These are phyloP conservation scores for Crataegus laevigata DNA, from an alignment of 306 rosid species.

Conservation along the genomic window DNA sequence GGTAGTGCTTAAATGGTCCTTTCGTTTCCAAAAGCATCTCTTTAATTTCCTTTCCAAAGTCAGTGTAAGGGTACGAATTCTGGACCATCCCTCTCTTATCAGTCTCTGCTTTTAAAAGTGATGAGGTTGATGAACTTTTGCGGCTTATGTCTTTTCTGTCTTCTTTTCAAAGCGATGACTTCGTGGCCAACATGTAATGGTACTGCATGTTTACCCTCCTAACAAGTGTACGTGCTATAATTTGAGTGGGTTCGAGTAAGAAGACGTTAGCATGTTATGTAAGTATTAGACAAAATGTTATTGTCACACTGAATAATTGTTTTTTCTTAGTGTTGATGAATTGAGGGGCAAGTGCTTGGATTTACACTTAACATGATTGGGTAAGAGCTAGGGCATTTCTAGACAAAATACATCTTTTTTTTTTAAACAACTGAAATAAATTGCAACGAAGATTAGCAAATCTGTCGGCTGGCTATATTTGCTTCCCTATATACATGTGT, in stretches of 20 bases:
- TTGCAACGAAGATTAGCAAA: no score
- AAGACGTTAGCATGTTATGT: not conserved
- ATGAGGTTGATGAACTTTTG: slow-evolving; percentile 26
- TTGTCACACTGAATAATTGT: no score
- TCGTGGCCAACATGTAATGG: not conserved
- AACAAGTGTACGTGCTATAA: not conserved
- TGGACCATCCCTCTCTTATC: slow-evolving; percentile 1
- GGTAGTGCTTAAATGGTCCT: slow-evolving; percentile 43
- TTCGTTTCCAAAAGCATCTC: slow-evolving; percentile 26
- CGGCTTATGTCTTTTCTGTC: slow-evolving; percentile 25
- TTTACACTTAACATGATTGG: not conserved
- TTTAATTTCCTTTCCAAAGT: slow-evolving; percentile 18
- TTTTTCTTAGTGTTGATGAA: no score
- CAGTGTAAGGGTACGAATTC: slow-evolving; percentile 8
- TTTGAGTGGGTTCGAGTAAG: no score
- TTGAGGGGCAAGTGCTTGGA: no score
- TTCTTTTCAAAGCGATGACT: slow-evolving; percentile 2
- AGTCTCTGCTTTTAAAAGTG: slow-evolving; percentile 31
- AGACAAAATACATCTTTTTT: not conserved
- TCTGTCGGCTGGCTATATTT: no score
- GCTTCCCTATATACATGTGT: no score
- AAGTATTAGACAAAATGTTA: no score
- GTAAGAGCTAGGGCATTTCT: not conserved
- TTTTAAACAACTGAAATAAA: no score
- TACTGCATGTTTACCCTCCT: not conserved